These are phyloP conservation scores for Lasiosphaeria hispida DNA, from an alignment of 495 filamentous ascomycete species.

Conservation along the genomic window DNA sequence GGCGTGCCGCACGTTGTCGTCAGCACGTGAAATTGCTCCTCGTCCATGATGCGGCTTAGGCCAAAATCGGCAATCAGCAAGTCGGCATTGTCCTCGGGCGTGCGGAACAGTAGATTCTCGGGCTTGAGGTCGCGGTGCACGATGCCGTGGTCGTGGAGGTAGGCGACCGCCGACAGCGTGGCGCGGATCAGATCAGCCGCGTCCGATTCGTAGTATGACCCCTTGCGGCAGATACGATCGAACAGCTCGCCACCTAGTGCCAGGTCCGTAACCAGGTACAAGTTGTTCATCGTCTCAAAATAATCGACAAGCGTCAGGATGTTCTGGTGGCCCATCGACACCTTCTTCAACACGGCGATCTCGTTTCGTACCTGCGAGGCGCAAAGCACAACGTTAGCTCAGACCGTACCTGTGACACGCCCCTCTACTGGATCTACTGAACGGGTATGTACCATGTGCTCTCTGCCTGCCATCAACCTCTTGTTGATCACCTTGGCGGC, in stretches of 20 bases:
- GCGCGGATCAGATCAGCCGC: conserved; percentile 93
- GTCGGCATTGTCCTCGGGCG: conserved; percentile 78
- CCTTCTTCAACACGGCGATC: conserved; percentile 92
- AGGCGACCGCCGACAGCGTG: conserved; percentile 94
- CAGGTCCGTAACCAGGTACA: conserved; percentile 96
- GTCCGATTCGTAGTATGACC: conserved; percentile 96
- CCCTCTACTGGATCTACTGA: background rate
- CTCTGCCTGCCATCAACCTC: conserved; percentile 91
- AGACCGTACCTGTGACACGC: background rate
- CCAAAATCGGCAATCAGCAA: conserved; percentile 98
- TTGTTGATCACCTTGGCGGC: conserved; percentile 99
- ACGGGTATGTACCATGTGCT: conserved; percentile 81
- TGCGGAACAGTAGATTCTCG: conserved; percentile 76
- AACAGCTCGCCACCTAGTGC: conserved; percentile 96
- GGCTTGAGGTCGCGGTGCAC: conserved; percentile 83
- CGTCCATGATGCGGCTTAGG: conserved; percentile 93
- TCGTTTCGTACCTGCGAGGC: conserved; percentile 82
- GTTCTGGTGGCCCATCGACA: conserved; percentile 98
- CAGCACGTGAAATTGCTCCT: conserved; percentile 96
- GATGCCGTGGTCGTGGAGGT: conserved; percentile 97
- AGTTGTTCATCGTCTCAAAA: conserved; percentile 99
- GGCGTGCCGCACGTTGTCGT: conserved; percentile 98
- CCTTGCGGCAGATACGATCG: conserved; percentile 97
- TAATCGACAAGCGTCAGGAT: conserved; percentile 98
- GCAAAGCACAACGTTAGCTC: conserved; percentile 13